A percentile compares a stretch with the other conserved stretches of the same genome.
These are phyloP conservation scores for Zhuliangozyma parablackwelliae DNA, from an alignment of 1,139 yeast genomes.

Conservation along the genomic window DNA sequence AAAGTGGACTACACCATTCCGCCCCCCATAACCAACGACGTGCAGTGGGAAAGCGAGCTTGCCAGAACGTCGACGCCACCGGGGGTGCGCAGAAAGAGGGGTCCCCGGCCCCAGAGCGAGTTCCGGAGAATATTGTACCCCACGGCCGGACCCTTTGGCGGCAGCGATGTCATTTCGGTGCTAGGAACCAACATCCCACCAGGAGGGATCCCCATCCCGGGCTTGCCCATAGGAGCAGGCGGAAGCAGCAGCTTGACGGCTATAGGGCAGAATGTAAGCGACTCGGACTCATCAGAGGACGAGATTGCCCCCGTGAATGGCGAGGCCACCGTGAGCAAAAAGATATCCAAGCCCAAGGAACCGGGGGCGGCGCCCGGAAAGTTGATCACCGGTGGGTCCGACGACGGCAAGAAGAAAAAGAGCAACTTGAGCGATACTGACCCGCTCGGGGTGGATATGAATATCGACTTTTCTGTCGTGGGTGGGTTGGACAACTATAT, in stretches of 20 bases:
- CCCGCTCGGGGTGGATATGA: slow-evolving; percentile 91
- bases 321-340: slow-evolving; percentile 29
- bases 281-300: slow-evolving; percentile 74
- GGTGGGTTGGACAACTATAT: slow-evolving; percentile 93
- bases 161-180: slow-evolving; percentile 75
- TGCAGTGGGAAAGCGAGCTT: slow-evolving; percentile 19
- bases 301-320: slow-evolving; percentile 42
- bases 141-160: slow-evolving; percentile 98
- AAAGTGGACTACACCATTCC: slow-evolving; percentile 81
- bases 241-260: slow-evolving; percentile 36
- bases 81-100: slow-evolving; percentile 18
- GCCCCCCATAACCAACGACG: slow-evolving; percentile 65
- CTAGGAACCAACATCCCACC: slow-evolving; percentile 66
- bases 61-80: slow-evolving; percentile 13
- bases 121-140: slow-evolving; percentile 69
- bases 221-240: slow-evolving; percentile 16
- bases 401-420: slow-evolving; percentile 42
- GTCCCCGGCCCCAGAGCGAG: slow-evolving; percentile 37
- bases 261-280: slow-evolving; percentile 46
- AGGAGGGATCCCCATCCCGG: slow-evolving; percentile 43
- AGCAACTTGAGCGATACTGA: slow-evolving; percentile 84
- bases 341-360: slow-evolving; percentile 12
- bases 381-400: slow-evolving; percentile 36
- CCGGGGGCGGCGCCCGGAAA: slow-evolving; percentile 14
- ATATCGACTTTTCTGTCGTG: slow-evolving; percentile 82